Evolutionary conservation across 208 protist species (phyloP), one percentile per base, ranked within the genome.

Genomic region (Trypanosoma grayi): DNA sequence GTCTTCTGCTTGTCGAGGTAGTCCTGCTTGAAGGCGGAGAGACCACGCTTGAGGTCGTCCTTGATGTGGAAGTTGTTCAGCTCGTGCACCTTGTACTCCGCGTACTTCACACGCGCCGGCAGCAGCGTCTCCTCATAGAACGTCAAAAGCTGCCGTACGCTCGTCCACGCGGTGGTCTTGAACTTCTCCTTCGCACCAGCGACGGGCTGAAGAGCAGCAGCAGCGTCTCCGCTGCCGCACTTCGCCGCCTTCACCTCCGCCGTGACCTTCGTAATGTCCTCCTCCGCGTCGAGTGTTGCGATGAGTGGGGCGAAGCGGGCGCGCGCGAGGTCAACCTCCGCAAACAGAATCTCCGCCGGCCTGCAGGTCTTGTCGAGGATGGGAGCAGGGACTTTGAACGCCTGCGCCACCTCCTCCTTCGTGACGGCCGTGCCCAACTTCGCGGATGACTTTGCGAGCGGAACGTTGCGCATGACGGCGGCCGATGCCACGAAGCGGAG

Each of bases 111-210:
- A 14, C 88, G 84, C 37, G 83, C 86, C 5, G 81, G 84, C 69
- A 87, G 82, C 74, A 94, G 81, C 41, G 74, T 70, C 71, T 92
- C 85, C 77, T 94, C 88, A 58, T 94, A 94, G 63, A 89, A 89
- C 6, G 39, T 69, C 14, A 94, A 43, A 20, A 92, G 54, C 34
- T 75, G 55, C 43, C 45, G 57, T 25, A 87, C 66, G 59, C 76
- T 75, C 25, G 67, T 82, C 81, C 83, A 94, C 56, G 70, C 48
- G 20, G 72, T 91, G 54, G 71, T 72, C 43, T 63, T 76, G 56
- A 94, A 85, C 70, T 80, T 84, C 63, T 82, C 73, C 43, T 86
- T 70, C 14, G 87, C 87, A 34, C 67, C 81, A 9, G 75, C 51
- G 10, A 85, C 75, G 9, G 71, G 69, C 55, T 72, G 47, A 33